Base-by-base conservation (phyloP, 352 stramenopile genomes). In the Globisporangium nodosum region DNA sequence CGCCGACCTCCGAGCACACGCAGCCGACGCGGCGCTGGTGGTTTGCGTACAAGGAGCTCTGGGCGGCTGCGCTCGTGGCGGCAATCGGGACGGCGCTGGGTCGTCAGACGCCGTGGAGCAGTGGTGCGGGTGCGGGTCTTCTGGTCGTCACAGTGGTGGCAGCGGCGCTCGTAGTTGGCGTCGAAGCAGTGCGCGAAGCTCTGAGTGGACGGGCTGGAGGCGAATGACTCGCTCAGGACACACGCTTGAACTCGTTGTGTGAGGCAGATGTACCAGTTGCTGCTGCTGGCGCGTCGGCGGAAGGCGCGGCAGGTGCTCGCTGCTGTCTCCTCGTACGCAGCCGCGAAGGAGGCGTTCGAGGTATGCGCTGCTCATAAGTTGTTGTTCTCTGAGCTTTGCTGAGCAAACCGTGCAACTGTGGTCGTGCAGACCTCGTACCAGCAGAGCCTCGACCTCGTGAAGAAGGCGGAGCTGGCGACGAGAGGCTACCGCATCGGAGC, bases 401-500 rank as follows among this genome's bases (percentile, higher is more conserved):
- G 51, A 47, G 37, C 49, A 24, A 46, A n/a, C 40, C 20, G 16
- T 57, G 50, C 8, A 12, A 42, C 20, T 33, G 13, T 40, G n/a
- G n/a, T 57, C 1, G 24, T 20, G 5, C 30, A 84, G 30, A 15
- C 35, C 1, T 53, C 61, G 16, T 90, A 78, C 50, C 52, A 56
- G 24, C 30, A 42, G 8, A 75, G 57, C 57, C 48, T 90, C 37
- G 64, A 69, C 18, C 24, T 84, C 12, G 63, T 88, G 42, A 90
- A 90, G 63, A 77, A 71, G 24, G 77, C 72, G 11, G 81, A 90
- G 52, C 40, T 86, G 30, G 76, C 73, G 8, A 72, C 70, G 46
- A 70, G 73, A 27, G 78, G 78, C 1, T 88, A 84, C 50, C 72
- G 69, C 8, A 63, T 90, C 11, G 76, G 76, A 12, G 31, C 49